These are phyloP conservation scores for Botrytis elliptica DNA, from an alignment of 2,329 filamentous ascomycete species.

Conservation along the genomic window DNA sequence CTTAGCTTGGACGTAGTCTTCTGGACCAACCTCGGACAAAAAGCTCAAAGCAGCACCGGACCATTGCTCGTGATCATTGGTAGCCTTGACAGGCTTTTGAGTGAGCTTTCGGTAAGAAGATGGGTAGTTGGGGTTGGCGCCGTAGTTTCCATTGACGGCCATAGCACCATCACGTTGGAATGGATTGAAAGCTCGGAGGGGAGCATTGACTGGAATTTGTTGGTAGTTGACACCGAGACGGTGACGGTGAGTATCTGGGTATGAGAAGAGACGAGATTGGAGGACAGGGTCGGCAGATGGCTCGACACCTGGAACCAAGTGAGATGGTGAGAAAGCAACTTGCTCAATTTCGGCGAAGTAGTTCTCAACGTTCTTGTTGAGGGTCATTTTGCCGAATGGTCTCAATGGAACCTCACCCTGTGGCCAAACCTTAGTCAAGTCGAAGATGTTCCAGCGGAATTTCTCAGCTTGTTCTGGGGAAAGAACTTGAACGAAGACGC, in stretches of 20 bases:
- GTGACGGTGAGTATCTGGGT: constrained; percentile 63
- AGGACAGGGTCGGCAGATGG: constrained; percentile 69
- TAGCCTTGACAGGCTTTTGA: constrained; percentile 45
- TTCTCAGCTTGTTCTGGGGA: constrained; percentile 60
- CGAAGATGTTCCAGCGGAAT: constrained; percentile 64
- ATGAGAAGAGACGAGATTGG: constrained; percentile 68
- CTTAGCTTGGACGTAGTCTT: constrained; percentile 40
- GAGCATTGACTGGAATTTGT: constrained; percentile 51
- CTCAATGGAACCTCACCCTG: constrained; percentile 60
- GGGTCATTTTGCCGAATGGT: constrained; percentile 59
- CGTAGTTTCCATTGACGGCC: constrained; percentile 66
- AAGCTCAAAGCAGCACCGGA: constrained; percentile 46
- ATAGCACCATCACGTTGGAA: constrained; percentile 73
- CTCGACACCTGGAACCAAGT: constrained; percentile 66
- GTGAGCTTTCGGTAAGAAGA: constrained; percentile 49
- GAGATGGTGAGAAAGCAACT: constrained; percentile 65
- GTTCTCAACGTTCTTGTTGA: constrained; percentile 62
- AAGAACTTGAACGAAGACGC: constrained; percentile 61
- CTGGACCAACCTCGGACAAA: constrained; percentile 43
- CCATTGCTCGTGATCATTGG: constrained; percentile 49
- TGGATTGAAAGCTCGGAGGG: constrained; percentile 58
- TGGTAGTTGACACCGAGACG: constrained; percentile 58
- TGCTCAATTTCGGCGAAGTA: constrained; percentile 69
- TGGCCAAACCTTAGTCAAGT: constrained; percentile 69
- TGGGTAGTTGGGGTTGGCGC: constrained; percentile 58